Evolutionary conservation across 345 rosid species (phyloP), one percentile per base, ranked within the genome.

Genomic region (Ricinus communis): DNA sequence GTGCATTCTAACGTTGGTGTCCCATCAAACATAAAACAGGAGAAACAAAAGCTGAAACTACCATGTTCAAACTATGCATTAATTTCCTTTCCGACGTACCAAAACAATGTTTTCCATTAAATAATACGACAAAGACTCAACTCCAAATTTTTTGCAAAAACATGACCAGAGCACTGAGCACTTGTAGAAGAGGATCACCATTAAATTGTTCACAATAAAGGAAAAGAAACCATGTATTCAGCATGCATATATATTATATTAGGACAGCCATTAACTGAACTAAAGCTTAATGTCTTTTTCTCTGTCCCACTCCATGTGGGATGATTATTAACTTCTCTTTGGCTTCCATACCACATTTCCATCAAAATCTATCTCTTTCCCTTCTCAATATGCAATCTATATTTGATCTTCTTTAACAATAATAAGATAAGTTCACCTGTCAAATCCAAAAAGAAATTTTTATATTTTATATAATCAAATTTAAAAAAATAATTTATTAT

Each of bases 221-320:
- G 8, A 0, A 11, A 6, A 22, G 51, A 18, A 47, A 64, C 5
- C 63, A 43, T n/a, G 45, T 54, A 28, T 27, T 31, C 14, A 43
- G 8, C 11, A 33, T 8, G 47, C 0, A 16, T 24, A 14, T 19
- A 41, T 15, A 5, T 2, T 16, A 38, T 52, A 7, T 30, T 14
- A 22, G 64, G 64, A 49, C 65, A 15, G 50, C n/a, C 58, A 49
- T 15, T 43, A 49, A 40, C 27, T 15, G 55, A 49, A 40, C 27
- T 19, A 55, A 63, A 65, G 28, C 33, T 33, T 11, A 45, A 9
- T 24, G 65, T 47, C 70, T 65, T 65, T 47, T 19, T 47, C 43
- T 49, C 5, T 65, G 76, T 30, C 76, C 56, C 76, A 45, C 71
- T 15, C 30, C 70, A 73, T 56, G 65, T 65, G 71, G 56, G 15